These are phyloP conservation scores for Cydonia oblonga DNA, from an alignment of 331 rosid genomes.

Conservation along the genomic window DNA sequence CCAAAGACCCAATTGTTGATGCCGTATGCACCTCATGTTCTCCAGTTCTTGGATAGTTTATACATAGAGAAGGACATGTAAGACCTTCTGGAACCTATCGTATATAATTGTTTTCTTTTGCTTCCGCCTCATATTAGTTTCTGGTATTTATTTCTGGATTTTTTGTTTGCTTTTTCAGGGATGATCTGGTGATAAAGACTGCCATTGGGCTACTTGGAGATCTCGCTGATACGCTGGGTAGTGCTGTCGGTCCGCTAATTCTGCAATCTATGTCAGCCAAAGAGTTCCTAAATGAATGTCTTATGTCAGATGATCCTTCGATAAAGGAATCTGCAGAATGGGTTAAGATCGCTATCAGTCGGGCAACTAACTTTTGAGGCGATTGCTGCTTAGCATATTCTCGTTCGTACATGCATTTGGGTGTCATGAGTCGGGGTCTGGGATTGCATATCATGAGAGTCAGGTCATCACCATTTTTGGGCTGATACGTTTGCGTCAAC, in stretches of 20 bases:
- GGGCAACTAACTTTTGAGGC: slow-evolving; percentile 61
- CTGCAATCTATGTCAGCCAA: slow-evolving; percentile 69
- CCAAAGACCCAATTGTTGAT: slow-evolving; percentile 63
- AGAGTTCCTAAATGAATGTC: slow-evolving; percentile 68
- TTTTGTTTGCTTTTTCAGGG: slow-evolving; percentile 36
- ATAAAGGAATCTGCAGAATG: slow-evolving; percentile 78
- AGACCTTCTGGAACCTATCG: slow-evolving; percentile 8
- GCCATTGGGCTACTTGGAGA: slow-evolving; percentile 88
- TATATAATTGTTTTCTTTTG: background rate
- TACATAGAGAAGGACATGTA: slow-evolving; percentile 67
- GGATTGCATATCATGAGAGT: slow-evolving; percentile 70
- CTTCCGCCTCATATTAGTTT: background rate
- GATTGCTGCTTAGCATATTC: slow-evolving; percentile 15
- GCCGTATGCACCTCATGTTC: slow-evolving; percentile 62
- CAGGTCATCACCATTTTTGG: slow-evolving; percentile 72
- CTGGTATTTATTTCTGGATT: background rate
- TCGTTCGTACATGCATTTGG: slow-evolving; percentile 58
- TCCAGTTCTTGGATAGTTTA: slow-evolving; percentile 72
- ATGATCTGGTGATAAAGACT: slow-evolving; percentile 63
- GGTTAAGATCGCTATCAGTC: slow-evolving; percentile 70
- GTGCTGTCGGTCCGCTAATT: slow-evolving; percentile 49
- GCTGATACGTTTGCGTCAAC: slow-evolving; percentile 33
- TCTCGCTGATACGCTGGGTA: slow-evolving; percentile 73
- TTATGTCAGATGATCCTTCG: slow-evolving; percentile 61
- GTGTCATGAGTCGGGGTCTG: slow-evolving; percentile 52